These are phyloP conservation scores for Thalassiosira profunda DNA, from an alignment of 108 stramenopile genomes.

Conservation along the genomic window DNA sequence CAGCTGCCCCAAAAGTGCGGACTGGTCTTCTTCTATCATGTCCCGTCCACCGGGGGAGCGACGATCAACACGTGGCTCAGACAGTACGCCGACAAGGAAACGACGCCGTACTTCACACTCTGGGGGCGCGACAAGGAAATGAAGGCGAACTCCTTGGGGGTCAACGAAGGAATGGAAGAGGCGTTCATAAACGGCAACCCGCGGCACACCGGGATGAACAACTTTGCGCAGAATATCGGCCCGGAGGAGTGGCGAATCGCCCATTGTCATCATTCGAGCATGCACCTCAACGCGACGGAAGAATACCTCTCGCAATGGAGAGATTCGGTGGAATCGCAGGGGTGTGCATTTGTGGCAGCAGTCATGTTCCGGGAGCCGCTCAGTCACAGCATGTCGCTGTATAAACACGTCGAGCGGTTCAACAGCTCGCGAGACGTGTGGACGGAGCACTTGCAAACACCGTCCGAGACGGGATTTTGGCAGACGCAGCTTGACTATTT, in stretches of 20 bases:
- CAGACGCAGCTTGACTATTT: slow-evolving; percentile 34
- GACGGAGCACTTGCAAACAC: slow-evolving; percentile 6
- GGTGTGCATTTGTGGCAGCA: slow-evolving; percentile 9
- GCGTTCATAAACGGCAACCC: not conserved
- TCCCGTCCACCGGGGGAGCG: slow-evolving; percentile 18
- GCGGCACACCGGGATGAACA: slow-evolving; percentile 11
- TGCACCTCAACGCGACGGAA: slow-evolving; percentile 20
- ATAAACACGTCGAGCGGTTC: slow-evolving; percentile 14
- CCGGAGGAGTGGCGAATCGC: slow-evolving; percentile 28
- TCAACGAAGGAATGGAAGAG: not conserved
- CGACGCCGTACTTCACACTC: slow-evolving; percentile 13
- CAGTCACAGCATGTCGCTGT: slow-evolving; percentile 15
- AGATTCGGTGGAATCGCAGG: slow-evolving; percentile 7
- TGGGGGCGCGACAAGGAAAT: not conserved
- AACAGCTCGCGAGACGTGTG: slow-evolving; percentile 6
- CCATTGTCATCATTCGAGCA: slow-evolving; percentile 19
- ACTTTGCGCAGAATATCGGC: not conserved
- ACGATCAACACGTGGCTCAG: slow-evolving; percentile 23
- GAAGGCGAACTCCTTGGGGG: not conserved
- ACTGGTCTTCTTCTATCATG: slow-evolving; percentile 24
- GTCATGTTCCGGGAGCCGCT: slow-evolving; percentile 28
- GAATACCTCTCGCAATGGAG: slow-evolving; percentile 11
- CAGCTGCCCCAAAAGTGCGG: no score
- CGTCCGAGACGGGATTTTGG: slow-evolving; percentile 27
- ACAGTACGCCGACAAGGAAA: not conserved